These are phyloP conservation scores for Celoporthe dispersa DNA, from an alignment of 2,329 filamentous ascomycete species.

Conservation along the genomic window DNA sequence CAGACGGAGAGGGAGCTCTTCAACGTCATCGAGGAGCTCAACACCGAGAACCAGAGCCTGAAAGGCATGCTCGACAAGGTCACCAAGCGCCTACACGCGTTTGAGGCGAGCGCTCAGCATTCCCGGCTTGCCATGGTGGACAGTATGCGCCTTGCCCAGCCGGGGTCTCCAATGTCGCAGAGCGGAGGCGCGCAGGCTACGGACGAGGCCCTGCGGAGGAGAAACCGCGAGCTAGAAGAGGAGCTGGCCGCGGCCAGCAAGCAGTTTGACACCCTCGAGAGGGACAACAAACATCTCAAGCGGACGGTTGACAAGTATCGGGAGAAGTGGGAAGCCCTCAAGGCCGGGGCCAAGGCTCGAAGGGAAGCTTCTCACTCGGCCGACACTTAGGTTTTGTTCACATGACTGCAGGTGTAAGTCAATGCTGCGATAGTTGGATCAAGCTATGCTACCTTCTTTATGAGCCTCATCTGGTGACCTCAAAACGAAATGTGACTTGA, in stretches of 20 bases:
- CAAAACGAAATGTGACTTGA: background rate
- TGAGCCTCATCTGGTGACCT: background rate
- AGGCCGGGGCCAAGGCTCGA: constrained; percentile 64
- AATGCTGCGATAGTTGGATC: background rate
- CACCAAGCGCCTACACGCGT: constrained; percentile 85
- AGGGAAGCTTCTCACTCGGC: constrained; percentile 41
- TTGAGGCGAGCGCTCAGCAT: constrained; percentile 89
- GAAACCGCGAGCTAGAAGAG: constrained; percentile 70
- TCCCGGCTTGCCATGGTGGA: constrained; percentile 86
- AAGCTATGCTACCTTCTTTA: background rate
- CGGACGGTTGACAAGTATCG: constrained; percentile 62
- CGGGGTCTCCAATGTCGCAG: constrained; percentile 54
- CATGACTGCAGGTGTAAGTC: background rate
- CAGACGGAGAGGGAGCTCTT: constrained; percentile 50
- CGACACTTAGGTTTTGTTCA: constrained; percentile 16
- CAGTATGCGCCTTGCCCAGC: constrained; percentile 69
- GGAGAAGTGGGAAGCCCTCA: constrained; percentile 65
- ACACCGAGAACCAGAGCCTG: constrained; percentile 84
- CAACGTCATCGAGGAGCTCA: constrained; percentile 85
- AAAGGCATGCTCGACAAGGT: constrained; percentile 86
- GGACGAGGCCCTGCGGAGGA: constrained; percentile 52
- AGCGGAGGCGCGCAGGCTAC: constrained; percentile 41
- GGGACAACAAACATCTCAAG: constrained; percentile 59
- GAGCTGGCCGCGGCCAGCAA: constrained; percentile 61
- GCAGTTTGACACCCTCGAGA: constrained; percentile 70